Conservation (phyloP, 208 protist species). For the Trypanosoma caninum region DNA sequence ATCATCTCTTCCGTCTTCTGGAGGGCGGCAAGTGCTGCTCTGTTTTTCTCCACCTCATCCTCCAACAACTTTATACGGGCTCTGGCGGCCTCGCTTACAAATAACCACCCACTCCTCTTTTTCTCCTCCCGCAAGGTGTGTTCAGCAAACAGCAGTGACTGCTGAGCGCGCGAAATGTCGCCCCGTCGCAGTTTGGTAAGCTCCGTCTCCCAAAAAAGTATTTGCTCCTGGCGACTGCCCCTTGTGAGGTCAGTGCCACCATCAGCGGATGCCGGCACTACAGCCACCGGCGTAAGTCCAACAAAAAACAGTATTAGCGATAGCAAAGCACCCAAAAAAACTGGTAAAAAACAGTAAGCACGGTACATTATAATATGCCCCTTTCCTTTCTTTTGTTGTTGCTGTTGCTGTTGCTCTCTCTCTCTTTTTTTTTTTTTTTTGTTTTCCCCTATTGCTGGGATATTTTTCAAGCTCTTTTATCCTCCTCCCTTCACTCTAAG, state of each 20-base stretch:
- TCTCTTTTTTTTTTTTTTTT: background rate
- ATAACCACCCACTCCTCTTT: conserved; percentile 62
- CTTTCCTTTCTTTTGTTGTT: too few species aligned
- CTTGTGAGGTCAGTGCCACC: conserved; percentile 34
- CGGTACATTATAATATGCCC: too few species aligned
- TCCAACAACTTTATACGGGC: conserved; percentile 73
- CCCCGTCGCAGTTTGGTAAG: conserved; percentile 33
- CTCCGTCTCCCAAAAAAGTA: conserved; percentile 60
- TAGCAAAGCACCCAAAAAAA: conserved; percentile 19
- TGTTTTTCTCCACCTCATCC: conserved; percentile 45
- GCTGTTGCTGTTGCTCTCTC: too few species aligned
- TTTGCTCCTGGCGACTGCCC: conserved; percentile 54
- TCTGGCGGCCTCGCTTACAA: conserved; percentile 48
- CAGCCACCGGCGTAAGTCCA: background rate
- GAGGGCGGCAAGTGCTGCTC: conserved; percentile 47
- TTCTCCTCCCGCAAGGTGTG: conserved; percentile 45
- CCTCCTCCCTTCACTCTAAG: too few species aligned
- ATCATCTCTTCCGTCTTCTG: conserved; percentile 63
- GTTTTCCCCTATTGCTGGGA: background rate
- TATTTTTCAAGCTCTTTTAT: too few species aligned
- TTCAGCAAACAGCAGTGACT: conserved; percentile 38
- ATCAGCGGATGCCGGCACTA: conserved; percentile 9
- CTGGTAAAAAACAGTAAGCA: too few species aligned
- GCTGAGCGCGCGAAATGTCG: conserved; percentile 31
- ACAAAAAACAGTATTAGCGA: conserved; percentile 2